These are phyloP conservation scores for Talaromyces proteolyticus DNA, from an alignment of 495 filamentous ascomycete species.

Conservation along the genomic window DNA sequence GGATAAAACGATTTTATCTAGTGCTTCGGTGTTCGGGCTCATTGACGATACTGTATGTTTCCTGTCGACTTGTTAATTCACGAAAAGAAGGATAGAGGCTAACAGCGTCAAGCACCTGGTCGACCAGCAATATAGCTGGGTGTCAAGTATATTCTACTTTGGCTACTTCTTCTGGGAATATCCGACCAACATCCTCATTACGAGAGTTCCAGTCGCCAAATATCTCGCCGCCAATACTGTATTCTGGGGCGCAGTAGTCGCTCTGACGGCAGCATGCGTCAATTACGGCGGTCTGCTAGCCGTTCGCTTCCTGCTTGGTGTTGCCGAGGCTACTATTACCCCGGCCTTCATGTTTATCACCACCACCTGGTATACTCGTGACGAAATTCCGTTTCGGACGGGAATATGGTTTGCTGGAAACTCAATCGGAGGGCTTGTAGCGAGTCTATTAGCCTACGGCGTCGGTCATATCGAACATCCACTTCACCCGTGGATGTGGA, in stretches of 20 bases:
- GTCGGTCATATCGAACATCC: conserved; percentile 45
- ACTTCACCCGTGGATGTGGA: conserved; percentile 46
- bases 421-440: conserved; percentile 48
- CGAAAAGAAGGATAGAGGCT: conserved; percentile 17
- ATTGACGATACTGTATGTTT: conserved; percentile 27
- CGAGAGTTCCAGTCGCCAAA: conserved; percentile 46
- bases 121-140: conserved; percentile 54
- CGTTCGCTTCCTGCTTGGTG: conserved; percentile 44
- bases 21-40: conserved; percentile 46
- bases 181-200: conserved; percentile 44
- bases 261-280: conserved; percentile 29
- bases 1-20: conserved; percentile 51
- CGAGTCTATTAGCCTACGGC: conserved; percentile 52
- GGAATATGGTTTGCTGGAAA: conserved; percentile 57
- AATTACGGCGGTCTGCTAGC: conserved; percentile 29
- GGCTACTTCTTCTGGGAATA: conserved; percentile 47
- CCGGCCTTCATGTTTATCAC: conserved; percentile 34
- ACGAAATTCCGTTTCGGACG: conserved; percentile 55
- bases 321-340: conserved; percentile 45
- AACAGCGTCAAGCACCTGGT: conserved; percentile 26
- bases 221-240: conserved; percentile 51
- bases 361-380: conserved; percentile 46
- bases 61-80: neutral
- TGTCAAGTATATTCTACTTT: conserved; percentile 56
- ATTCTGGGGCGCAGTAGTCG: conserved; percentile 52